Evolutionary conservation across 2,329 filamentous ascomycete species (phyloP).

Genomic region (Ophiostoma quercus): DNA sequence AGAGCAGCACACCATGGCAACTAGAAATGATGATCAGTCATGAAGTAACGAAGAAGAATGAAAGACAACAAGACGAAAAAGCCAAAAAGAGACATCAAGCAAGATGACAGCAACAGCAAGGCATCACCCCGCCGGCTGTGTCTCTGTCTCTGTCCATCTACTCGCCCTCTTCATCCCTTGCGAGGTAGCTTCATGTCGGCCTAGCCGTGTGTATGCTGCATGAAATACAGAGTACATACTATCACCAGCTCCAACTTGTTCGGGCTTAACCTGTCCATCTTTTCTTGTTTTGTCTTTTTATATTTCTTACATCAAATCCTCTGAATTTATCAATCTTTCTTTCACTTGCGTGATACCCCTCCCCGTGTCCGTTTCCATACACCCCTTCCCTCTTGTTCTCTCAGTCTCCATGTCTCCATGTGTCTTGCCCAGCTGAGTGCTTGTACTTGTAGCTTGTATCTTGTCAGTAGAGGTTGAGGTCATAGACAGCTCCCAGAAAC

Average conservation of each 20-base stretch:
- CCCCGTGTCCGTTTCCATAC: background rate
- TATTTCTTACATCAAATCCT: background rate
- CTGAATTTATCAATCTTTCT: background rate
- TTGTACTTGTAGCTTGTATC: background rate
- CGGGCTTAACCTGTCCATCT: background rate
- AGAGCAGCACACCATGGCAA: slow-evolving; percentile 17
- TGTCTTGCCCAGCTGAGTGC: background rate
- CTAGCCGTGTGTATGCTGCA: slow-evolving; percentile 2
- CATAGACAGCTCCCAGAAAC: background rate
- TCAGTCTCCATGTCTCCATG: background rate
- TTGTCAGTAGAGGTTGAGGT: background rate
- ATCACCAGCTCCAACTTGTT: slow-evolving; percentile 1
- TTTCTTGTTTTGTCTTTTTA: background rate
- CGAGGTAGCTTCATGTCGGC: background rate
- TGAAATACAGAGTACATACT: background rate
- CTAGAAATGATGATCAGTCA: slow-evolving; percentile 19
- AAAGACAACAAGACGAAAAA: background rate
- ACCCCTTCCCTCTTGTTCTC: slow-evolving; percentile 12
- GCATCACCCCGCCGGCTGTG: background rate
- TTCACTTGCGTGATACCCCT: slow-evolving; percentile 5
- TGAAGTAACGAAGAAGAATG: background rate
- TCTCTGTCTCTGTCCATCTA: background rate
- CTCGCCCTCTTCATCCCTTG: background rate
- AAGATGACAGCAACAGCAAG: background rate
- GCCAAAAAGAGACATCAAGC: background rate